Base-by-base conservation (phyloP, 257 asterid species). In the Forsythia suspensa region DNA sequence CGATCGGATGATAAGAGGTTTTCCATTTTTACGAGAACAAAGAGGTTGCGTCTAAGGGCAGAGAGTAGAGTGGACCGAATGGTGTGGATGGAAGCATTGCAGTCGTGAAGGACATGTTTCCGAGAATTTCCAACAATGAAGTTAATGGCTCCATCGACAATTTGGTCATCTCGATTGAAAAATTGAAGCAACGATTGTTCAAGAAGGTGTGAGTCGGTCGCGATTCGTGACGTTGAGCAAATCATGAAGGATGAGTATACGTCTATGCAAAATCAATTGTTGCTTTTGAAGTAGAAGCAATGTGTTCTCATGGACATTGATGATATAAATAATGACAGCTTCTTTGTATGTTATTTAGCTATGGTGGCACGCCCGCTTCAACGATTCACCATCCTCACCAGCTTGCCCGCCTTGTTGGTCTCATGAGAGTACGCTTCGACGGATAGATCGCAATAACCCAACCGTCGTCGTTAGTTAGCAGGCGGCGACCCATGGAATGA, bases 101-200 rank as follows among this genome's bases (percentile, higher is more conserved):
- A 88, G 80, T 92, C 97, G 92, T 93, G 80, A 95, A 95, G 85
- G 97, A 91, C 77, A 86, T 93, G 95, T 95, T 92, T 76, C 99
- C 99, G 0, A 93, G 99, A 87, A 87, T 95, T 83, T 95, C 99
- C 80, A 93, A 93, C 84, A 89, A 97, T 73, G 99, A 95, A 95
- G 83, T 84, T 95, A 83, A 89, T 93, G 97, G 97, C 97, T 78
- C 94, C 97, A 0, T 91, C 76, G 96, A 93, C 42, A 82, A 88
- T 81, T 79, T 87, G 37, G 55, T 86, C 57, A 83, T 92, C 69
- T 95, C 97, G 24, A 95, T 98, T 2, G 96, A 91, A 71, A 87
- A 86, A 81, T 81, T 95, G 86, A 90, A 95, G 86, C 92, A 82
- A 83, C 89, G 91, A 82, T 85, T 95, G 86, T 51, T 87, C 91